Conservation (phyloP, 306 rosid genomes). For the Sphenostylis stenocarpa region DNA sequence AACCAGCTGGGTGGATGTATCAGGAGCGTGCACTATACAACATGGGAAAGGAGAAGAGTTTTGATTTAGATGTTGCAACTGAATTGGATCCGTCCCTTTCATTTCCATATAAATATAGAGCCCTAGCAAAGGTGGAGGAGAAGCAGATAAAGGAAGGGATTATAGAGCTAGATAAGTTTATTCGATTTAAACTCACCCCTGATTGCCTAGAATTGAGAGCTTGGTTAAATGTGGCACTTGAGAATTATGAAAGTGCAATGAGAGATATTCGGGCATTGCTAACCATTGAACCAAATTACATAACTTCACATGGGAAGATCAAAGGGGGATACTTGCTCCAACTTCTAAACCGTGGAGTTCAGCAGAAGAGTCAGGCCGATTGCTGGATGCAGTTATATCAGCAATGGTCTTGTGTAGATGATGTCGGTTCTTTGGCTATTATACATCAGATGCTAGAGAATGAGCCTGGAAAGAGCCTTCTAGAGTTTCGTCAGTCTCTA, state of each 20-base stretch:
- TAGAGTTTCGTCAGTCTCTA: slow-evolving; percentile 74
- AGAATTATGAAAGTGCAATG: slow-evolving; percentile 63
- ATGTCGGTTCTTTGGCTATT: slow-evolving; percentile 78
- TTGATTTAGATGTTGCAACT: slow-evolving; percentile 73
- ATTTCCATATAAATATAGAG: slow-evolving; percentile 70
- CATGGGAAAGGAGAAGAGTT: slow-evolving; percentile 64
- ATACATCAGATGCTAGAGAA: slow-evolving; percentile 77
- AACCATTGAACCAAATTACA: slow-evolving; percentile 67
- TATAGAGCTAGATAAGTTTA: slow-evolving; percentile 60
- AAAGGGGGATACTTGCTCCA: slow-evolving; percentile 54
- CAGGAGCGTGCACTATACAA: slow-evolving; percentile 78
- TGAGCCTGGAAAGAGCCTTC: slow-evolving; percentile 63
- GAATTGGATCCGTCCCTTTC: slow-evolving; percentile 75
- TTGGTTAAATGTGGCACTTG: slow-evolving; percentile 64
- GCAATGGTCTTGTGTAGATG: slow-evolving; percentile 83
- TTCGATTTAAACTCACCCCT: slow-evolving; percentile 65
- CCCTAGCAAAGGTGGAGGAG: slow-evolving; percentile 61
- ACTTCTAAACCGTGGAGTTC: slow-evolving; percentile 46
- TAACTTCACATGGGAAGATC: slow-evolving; percentile 57
- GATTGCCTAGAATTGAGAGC: slow-evolving; percentile 78
- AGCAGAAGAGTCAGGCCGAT: slow-evolving; percentile 60
- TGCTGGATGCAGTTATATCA: slow-evolving; percentile 89
- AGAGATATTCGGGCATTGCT: slow-evolving; percentile 69
- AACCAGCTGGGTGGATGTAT: slow-evolving; percentile 87
- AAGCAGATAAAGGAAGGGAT: slow-evolving; percentile 64